These are phyloP conservation scores for Euphorbia celastroides DNA, from an alignment of 441 rosid genomes.

Conservation along the genomic window DNA sequence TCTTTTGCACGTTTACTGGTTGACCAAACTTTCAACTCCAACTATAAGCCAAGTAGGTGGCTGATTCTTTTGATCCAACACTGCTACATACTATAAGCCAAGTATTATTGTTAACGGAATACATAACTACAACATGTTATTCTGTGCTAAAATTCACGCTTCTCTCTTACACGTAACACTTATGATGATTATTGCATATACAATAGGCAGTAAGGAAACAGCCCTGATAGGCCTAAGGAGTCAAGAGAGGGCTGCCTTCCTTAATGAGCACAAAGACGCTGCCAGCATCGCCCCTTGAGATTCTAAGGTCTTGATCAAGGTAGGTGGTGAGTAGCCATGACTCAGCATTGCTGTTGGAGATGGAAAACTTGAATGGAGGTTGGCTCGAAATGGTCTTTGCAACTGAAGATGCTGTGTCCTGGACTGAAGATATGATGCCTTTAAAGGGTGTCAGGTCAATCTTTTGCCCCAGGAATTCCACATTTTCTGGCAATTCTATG, in stretches of 20 bases:
- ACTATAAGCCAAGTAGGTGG: no score
- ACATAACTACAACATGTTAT: not conserved
- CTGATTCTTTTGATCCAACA: not conserved
- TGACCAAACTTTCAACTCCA: no score
- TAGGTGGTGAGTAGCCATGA: slow-evolving; percentile 94
- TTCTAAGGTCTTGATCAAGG: slow-evolving; percentile 84
- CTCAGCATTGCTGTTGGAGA: slow-evolving; percentile 57
- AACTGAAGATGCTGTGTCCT: slow-evolving; percentile 79
- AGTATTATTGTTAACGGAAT: not conserved
- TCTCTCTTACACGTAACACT: not conserved
- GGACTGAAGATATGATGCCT: slow-evolving; percentile 69
- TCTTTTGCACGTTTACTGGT: no score
- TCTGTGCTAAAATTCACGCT: slow-evolving; percentile 1
- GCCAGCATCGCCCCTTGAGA: slow-evolving; percentile 89
- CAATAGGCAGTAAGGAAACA: not conserved
- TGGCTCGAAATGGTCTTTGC: slow-evolving; percentile 86
- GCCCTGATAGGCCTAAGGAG: slow-evolving; percentile 18
- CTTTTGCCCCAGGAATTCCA: slow-evolving; percentile 73
- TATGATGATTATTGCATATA: no score
- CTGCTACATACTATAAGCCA: no score
- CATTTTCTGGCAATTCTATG: slow-evolving; percentile 68
- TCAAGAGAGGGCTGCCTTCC: slow-evolving; percentile 75
- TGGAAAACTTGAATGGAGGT: slow-evolving; percentile 79
- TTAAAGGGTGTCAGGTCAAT: slow-evolving; percentile 72
- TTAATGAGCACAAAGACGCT: slow-evolving; percentile 82